A percentile compares a stretch with the other conserved stretches of the same genome.
Conservation (phyloP, 2,329 filamentous ascomycete species). For the Aaosphaeria arxii region DNA sequence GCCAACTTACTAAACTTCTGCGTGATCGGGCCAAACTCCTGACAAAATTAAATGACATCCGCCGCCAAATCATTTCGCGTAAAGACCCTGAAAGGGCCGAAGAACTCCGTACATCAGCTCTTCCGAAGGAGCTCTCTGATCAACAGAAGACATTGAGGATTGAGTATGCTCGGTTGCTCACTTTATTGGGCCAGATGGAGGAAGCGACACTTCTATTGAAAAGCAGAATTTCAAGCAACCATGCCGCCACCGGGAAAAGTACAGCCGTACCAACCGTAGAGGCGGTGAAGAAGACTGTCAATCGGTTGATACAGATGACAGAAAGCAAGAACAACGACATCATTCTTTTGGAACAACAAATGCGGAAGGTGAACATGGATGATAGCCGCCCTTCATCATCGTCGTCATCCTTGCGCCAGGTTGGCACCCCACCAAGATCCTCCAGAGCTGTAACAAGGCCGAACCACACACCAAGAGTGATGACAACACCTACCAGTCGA, state of each 20-base stretch:
- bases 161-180: conserved; percentile 71
- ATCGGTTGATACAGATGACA: conserved; percentile 88
- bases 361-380: conserved; percentile 62
- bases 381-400: conserved; percentile 21
- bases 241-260: conserved; percentile 46
- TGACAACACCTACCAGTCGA: conserved; percentile 35
- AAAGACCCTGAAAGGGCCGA: conserved; percentile 66
- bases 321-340: conserved; percentile 90
- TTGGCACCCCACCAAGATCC: conserved; percentile 17
- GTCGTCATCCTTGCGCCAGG: conserved; percentile 10
- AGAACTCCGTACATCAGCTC: conserved; percentile 65
- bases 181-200: conserved; percentile 73
- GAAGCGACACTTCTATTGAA: conserved; percentile 76
- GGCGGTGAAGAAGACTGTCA: conserved; percentile 85
- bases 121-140: conserved; percentile 79
- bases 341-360: conserved; percentile 82
- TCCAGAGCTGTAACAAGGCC: conserved; percentile 5
- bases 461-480: conserved; percentile 22
- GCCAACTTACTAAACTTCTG: conserved; percentile 63
- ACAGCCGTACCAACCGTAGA: conserved; percentile 74
- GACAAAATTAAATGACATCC: conserved; percentile 73
- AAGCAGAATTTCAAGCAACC: conserved; percentile 65
- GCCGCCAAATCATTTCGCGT: conserved; percentile 68
- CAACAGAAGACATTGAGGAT: conserved; percentile 82
- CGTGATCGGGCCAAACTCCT: conserved; percentile 67